These are phyloP conservation scores for Cyberlindnera maclurae DNA, from an alignment of 805 yeast species.

Conservation along the genomic window DNA sequence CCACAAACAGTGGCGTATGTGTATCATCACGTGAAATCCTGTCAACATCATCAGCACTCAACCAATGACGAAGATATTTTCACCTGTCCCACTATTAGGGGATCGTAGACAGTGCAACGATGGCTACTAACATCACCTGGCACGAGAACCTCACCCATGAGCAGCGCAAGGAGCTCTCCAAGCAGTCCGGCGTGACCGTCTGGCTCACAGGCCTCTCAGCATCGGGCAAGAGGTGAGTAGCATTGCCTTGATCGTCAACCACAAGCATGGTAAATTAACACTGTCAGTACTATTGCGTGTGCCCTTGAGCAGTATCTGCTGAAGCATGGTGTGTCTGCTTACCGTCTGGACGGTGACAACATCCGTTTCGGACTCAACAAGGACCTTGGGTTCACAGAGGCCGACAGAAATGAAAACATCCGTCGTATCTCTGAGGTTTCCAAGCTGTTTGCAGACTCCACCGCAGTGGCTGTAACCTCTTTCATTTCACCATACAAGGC, in stretches of 20 bases:
- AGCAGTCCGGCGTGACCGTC: constrained; percentile 82
- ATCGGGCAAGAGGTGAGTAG: constrained; percentile 54
- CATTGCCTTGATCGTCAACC: not conserved
- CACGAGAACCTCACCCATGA: constrained; percentile 81
- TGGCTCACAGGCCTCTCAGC: constrained; percentile 97
- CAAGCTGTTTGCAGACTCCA: constrained; percentile 89
- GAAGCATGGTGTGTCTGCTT: constrained; percentile 62
- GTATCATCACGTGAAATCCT: constrained; percentile 23
- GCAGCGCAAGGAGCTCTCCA: constrained; percentile 65
- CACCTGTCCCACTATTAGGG: too few relatives aligned
- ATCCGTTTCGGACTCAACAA: constrained; percentile 91
- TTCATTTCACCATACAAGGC: constrained; percentile 86
- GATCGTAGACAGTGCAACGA: constrained; percentile 22
- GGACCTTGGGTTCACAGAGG: constrained; percentile 87
- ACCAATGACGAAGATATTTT: too few relatives aligned
- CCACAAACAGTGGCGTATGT: not conserved
- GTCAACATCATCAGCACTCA: constrained; percentile 13
- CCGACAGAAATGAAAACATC: constrained; percentile 90
- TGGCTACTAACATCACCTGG: constrained; percentile 98
- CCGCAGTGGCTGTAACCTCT: constrained; percentile 79
- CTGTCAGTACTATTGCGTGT: constrained; percentile 68
- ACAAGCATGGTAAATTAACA: not conserved
- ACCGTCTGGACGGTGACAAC: constrained; percentile 92
- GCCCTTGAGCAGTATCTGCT: constrained; percentile 82
- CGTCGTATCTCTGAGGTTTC: constrained; percentile 94